These are phyloP conservation scores for Mycena amicta DNA, from an alignment of 768 basidiomycete species.

Conservation along the genomic window DNA sequence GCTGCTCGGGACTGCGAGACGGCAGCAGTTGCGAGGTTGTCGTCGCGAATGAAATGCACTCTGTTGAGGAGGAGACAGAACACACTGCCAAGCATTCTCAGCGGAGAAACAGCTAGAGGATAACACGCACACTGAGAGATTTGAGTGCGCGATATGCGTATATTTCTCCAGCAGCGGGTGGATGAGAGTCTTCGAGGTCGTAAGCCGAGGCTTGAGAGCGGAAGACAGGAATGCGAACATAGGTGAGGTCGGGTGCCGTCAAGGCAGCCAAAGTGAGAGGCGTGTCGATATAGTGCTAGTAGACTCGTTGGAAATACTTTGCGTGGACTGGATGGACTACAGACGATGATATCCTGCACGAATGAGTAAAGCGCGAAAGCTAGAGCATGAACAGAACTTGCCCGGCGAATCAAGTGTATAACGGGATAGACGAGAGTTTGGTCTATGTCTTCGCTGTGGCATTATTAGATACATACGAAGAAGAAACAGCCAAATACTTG, in stretches of 20 bases:
- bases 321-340: slow-evolving; percentile 4
- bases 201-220: no score
- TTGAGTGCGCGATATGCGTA: slow-evolving; percentile 62
- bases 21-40: slow-evolving; percentile 66
- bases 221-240: no score
- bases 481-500: slow-evolving; percentile 28
- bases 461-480: slow-evolving; percentile 6
- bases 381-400: not conserved
- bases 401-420: slow-evolving; percentile 57
- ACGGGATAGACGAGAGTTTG: slow-evolving; percentile 73
- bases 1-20: slow-evolving; percentile 76
- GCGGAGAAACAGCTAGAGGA: not conserved
- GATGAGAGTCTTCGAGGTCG: no score
- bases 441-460: slow-evolving; percentile 52
- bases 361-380: not conserved
- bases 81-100: slow-evolving; percentile 48
- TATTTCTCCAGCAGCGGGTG: slow-evolving; percentile 91
- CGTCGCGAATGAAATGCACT: slow-evolving; percentile 81
- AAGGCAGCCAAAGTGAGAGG: slow-evolving; percentile 58
- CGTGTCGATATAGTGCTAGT: slow-evolving; percentile 82
- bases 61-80: slow-evolving; percentile 90
- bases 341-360: slow-evolving; percentile 63
- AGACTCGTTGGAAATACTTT: slow-evolving; percentile 8
- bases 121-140: slow-evolving; percentile 53
- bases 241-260: slow-evolving; percentile 81